Percentiles rank a stretch among this genome's conserved stretches.
phyloP scores from a whole-genome alignment of 2,329 filamentous ascomycete species.

The Nigrospora sphaerica region DNA sequence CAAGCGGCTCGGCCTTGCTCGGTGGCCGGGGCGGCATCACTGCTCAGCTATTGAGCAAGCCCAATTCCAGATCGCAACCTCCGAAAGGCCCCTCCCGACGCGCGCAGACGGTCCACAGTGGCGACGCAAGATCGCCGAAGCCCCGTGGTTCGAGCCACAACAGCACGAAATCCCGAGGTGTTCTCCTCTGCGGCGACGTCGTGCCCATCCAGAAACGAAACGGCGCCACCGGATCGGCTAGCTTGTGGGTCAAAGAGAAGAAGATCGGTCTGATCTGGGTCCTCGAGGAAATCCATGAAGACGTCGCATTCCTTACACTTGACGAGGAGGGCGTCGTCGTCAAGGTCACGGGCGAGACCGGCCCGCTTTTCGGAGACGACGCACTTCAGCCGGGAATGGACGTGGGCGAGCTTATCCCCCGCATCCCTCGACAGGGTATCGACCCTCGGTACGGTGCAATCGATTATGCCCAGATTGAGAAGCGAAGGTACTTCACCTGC shows the following conservation, averaged over 20 bases:
- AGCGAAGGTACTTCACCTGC: slow-evolving; percentile 77
- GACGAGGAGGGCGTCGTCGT: slow-evolving; percentile 72
- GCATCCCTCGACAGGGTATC: slow-evolving; percentile 70
- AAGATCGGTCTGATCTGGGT: slow-evolving; percentile 93
- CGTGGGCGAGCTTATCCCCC: slow-evolving; percentile 71
- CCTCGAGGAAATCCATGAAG: slow-evolving; percentile 93
- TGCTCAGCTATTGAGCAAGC: slow-evolving; percentile 80
- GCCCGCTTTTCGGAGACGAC: slow-evolving; percentile 77
- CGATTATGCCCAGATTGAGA: slow-evolving; percentile 69
- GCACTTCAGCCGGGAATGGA: slow-evolving; percentile 61
- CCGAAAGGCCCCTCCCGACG: slow-evolving; percentile 50
- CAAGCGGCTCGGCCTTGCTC: slow-evolving; percentile 47
- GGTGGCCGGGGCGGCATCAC: slow-evolving; percentile 73
- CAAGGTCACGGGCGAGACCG: slow-evolving; percentile 66
- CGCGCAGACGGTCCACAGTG: slow-evolving; percentile 57
- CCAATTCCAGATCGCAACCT: slow-evolving; percentile 50
- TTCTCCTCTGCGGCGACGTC: slow-evolving; percentile 93
- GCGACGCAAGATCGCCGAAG: slow-evolving; percentile 47
- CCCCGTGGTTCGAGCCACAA: slow-evolving; percentile 56
- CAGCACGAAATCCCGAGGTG: slow-evolving; percentile 73
- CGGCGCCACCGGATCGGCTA: slow-evolving; percentile 83
- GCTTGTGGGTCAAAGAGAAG: slow-evolving; percentile 98
- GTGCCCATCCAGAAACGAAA: slow-evolving; percentile 96
- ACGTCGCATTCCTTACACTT: slow-evolving; percentile 70
- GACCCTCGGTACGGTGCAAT: slow-evolving; percentile 64